Evolutionary conservation across 2,329 filamentous ascomycete species (phyloP).

Genomic region (Alternaria consortialis): DNA sequence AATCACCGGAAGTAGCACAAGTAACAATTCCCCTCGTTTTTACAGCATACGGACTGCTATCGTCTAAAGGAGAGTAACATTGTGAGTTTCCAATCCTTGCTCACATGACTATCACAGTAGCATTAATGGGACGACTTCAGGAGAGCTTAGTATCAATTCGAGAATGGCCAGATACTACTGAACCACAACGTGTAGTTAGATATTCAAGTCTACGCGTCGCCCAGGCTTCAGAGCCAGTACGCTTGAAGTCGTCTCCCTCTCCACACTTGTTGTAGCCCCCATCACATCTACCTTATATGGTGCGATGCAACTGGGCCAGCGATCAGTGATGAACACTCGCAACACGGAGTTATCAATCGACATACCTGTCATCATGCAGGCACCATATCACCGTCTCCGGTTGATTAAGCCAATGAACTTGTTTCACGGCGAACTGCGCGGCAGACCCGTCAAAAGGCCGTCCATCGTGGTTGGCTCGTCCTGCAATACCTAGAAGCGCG

Average conservation of each 20-base stretch:
- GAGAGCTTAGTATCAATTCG: background rate
- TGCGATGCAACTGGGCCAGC: background rate
- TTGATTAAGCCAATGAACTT: constrained; percentile 4
- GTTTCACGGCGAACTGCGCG: constrained; percentile 10
- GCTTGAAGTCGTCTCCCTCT: background rate
- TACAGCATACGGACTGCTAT: background rate
- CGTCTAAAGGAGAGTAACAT: background rate
- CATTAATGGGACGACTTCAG: background rate
- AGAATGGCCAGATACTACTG: background rate
- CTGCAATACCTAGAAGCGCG: constrained; percentile 7
- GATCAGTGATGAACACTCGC: background rate
- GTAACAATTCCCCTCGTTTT: background rate
- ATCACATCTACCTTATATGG: constrained; percentile 2
- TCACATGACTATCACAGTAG: background rate
- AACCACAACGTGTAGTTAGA: background rate
- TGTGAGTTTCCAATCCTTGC: background rate
- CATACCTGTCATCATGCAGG: constrained; percentile 13
- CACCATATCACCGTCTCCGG: constrained; percentile 19
- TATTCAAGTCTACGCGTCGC: background rate
- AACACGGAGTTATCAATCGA: background rate
- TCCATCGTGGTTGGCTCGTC: constrained; percentile 12
- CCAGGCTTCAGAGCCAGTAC: background rate
- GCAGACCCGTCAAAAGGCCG: constrained; percentile 10
- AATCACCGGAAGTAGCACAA: background rate
- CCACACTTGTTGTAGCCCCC: background rate